These are phyloP conservation scores for Wickerhamiella slavikovae DNA, from an alignment of 805 yeast species.

Conservation along the genomic window DNA sequence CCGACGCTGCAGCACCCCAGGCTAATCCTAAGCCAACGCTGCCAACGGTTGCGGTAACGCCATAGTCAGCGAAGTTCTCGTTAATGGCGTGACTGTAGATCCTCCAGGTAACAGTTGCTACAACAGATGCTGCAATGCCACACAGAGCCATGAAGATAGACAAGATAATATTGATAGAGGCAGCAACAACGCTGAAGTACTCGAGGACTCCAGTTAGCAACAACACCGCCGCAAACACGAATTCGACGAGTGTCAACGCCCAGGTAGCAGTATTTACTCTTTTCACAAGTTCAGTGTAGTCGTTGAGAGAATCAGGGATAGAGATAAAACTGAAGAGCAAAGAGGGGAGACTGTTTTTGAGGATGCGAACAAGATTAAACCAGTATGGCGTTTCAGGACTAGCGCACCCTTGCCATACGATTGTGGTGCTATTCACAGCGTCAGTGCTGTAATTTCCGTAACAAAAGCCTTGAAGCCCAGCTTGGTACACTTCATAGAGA, in stretches of 20 bases:
- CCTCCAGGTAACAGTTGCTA: conserved; percentile 40
- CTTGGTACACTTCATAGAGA: conserved; percentile 27
- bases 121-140: conserved; percentile 23
- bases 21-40: conserved; percentile 32
- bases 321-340: no score
- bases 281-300: conserved; percentile 26
- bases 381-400: conserved; percentile 32
- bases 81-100: conserved; percentile 32
- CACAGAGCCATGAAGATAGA: conserved; percentile 10
- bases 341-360: conserved; percentile 24
- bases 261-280: conserved; percentile 37
- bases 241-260: conserved; percentile 24
- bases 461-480: conserved; percentile 52
- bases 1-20: conserved; percentile 47
- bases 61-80: conserved; percentile 26
- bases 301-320: conserved; percentile 35
- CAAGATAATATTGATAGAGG: conserved; percentile 24
- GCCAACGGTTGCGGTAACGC: conserved; percentile 33
- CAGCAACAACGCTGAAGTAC: no score
- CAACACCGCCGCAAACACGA: no score
- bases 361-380: conserved; percentile 29
- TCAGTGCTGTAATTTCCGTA: conserved; percentile 20
- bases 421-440: conserved; percentile 17
- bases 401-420: conserved; percentile 29
- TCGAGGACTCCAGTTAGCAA: conserved; percentile 26